Base-by-base conservation (phyloP, 1,284 basidiomycete species). In the Coriolopsis trogii region DNA sequence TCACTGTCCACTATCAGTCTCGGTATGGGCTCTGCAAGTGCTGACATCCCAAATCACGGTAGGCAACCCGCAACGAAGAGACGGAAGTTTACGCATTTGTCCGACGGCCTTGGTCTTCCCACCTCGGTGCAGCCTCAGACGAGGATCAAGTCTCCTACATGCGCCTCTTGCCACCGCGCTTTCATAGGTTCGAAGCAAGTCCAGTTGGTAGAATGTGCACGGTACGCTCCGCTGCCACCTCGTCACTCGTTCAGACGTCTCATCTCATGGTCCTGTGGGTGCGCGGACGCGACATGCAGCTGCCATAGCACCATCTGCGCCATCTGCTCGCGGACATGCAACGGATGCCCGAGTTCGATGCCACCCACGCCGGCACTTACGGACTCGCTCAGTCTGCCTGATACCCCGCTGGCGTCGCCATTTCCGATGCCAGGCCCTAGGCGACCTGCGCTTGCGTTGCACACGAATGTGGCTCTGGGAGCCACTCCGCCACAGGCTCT, bases 321-420 rank as follows among this genome's bases (percentile, higher is more conserved):
- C 7, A 66, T 71, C 31, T 71, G 70, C 51, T 63, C 68, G 16
- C 55, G 69, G 37, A 69, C 62, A 8, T 71, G 70, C 51, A 64
- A 63, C 24, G 58, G 61, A 23, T 56, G 59, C 41, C 61, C 60
- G 21, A 47, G 60, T 2, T 66, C 63, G n/a, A 25, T 59, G 24
- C 63, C 66, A 15, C 61, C 63, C 15, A 66, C 66, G 3, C 66
- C 61, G 8, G 48, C 55, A 18, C 58, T 64, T 24, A 66, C 59
- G 8, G 58, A 55, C 41, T 61, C 67, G 3, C 48, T 62, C 5
- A 50, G 55, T 26, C 16, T 28, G 13, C 49, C 49, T 7, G 47
- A 50, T 5, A 60, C 65, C 10, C 64, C 62, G 25, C 59, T 60
- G 8, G 18, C 56, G 59, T 18, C 59, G 58, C 15, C 30, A 20